phyloP scores from a whole-genome alignment of 306 rosid species.

The Rosa chinensis region DNA sequence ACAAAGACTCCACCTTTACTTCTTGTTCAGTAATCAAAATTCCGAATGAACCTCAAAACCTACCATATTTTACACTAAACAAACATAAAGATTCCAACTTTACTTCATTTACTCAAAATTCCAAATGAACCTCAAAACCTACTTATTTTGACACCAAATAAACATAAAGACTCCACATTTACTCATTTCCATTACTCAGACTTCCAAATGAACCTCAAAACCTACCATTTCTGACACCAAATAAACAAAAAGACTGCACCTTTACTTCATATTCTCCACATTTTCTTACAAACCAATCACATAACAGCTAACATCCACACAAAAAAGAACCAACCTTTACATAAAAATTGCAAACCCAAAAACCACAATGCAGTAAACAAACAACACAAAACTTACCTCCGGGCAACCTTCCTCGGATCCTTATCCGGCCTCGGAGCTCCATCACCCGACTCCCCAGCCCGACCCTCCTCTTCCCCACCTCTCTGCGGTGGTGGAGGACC shows the following conservation, averaged over 20 bases:
- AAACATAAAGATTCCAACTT: background rate
- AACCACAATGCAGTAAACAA: conserved; percentile 14
- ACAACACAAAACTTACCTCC: conserved; percentile 44
- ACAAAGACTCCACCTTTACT: background rate
- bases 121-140: conserved; percentile 1
- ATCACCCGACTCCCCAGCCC: conserved; percentile 24
- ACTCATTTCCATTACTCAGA: background rate
- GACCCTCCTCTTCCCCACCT: conserved; percentile 13
- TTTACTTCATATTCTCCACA: background rate
- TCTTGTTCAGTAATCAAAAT: background rate
- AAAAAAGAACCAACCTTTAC: conserved; percentile 13
- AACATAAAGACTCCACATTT: too few species aligned
- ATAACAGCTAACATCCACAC: background rate
- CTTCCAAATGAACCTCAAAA: conserved; percentile 1
- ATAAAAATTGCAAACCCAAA: background rate
- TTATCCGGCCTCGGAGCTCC: conserved; percentile 27
- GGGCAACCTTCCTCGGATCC: conserved; percentile 65
- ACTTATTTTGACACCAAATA: too few species aligned
- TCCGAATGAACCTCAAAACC: conserved; percentile 1
- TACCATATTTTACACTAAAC: background rate
- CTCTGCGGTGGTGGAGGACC: too few species aligned
- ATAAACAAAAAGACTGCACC: background rate
- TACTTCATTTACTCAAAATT: background rate
- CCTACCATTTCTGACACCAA: background rate
- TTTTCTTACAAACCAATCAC: conserved; percentile 12